phyloP scores from a whole-genome alignment of 305 asterid genomes.

The Lippia alba region DNA sequence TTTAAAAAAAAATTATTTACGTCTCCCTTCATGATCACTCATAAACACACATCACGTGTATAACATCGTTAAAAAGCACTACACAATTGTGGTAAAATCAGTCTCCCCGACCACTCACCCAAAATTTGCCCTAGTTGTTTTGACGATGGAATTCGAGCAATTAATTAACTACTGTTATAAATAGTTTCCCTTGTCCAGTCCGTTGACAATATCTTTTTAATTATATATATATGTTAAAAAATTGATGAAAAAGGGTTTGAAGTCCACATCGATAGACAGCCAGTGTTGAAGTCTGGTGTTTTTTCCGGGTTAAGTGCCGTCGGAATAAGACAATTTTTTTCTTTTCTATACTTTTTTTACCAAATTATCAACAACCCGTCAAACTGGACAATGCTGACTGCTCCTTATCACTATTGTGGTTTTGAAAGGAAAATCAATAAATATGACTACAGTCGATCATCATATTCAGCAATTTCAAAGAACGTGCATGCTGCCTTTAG shows the following conservation, averaged over 20 bases:
- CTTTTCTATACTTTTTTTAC: not conserved
- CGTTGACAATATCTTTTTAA: constrained; percentile 11
- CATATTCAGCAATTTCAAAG: constrained; percentile 18
- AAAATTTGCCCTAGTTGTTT: too few species aligned
- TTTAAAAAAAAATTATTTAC: too few species aligned
- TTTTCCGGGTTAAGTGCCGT: constrained; percentile 2
- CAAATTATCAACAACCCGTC: constrained; percentile 33
- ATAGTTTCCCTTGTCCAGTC: constrained; percentile 19
- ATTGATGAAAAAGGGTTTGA: not conserved
- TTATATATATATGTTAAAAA: too few species aligned
- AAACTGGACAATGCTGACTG: constrained; percentile 31
- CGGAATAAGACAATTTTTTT: not conserved
- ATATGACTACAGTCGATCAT: constrained; percentile 1
- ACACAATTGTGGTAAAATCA: too few species aligned
- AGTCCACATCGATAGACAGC: not conserved
- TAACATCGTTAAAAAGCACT: too few species aligned
- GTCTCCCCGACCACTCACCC: too few species aligned
- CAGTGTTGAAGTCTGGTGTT: not conserved
- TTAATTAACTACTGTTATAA: not conserved
- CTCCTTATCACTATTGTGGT: not conserved
- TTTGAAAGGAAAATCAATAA: not conserved
- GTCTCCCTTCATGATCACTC: too few species aligned
- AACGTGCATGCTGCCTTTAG: constrained; percentile 5
- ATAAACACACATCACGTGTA: too few species aligned
- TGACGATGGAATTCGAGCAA: not conserved